These are phyloP conservation scores for Geranium brycei DNA, from an alignment of 345 rosid species.

Conservation along the genomic window DNA sequence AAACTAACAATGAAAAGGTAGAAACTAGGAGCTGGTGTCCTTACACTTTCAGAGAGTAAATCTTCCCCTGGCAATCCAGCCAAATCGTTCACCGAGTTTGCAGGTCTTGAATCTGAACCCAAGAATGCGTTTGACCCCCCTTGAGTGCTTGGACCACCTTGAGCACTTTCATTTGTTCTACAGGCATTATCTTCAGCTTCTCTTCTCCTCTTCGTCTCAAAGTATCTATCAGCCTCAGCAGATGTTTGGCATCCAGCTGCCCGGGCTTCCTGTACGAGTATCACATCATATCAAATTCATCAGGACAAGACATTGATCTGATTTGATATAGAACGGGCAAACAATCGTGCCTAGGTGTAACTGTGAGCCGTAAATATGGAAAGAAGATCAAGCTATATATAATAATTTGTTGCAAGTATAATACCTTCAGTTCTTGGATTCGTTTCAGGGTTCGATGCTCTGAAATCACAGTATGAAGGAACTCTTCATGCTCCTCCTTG, in stretches of 20 bases:
- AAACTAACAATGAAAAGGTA: no score
- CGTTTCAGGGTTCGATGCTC: conserved; percentile 71
- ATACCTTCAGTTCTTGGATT: conserved; percentile 70
- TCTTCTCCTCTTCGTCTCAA: conserved; percentile 51
- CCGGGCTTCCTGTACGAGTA: conserved; percentile 60
- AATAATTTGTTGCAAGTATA: conserved; percentile 1
- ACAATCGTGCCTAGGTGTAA: no score
- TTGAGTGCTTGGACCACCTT: conserved; percentile 35
- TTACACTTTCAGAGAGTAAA: conserved; percentile 74
- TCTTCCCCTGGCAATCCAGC: conserved; percentile 53
- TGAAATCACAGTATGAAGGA: conserved; percentile 51
- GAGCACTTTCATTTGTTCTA: conserved; percentile 55
- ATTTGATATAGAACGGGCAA: no score
- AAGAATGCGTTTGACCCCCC: conserved; percentile 16
- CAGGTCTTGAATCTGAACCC: conserved; percentile 35
- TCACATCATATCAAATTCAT: no score
- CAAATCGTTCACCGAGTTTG: conserved; percentile 43
- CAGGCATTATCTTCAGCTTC: conserved; percentile 67
- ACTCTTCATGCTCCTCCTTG: conserved; percentile 79
- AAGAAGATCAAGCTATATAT: background rate
- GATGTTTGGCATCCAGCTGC: conserved; percentile 79
- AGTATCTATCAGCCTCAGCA: conserved; percentile 66
- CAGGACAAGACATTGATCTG: no score
- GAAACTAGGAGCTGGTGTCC: conserved; percentile 9
- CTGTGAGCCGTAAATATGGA: no score